Conservation (phyloP, 768 basidiomycete genomes). For the Pisolithus orientalis region DNA sequence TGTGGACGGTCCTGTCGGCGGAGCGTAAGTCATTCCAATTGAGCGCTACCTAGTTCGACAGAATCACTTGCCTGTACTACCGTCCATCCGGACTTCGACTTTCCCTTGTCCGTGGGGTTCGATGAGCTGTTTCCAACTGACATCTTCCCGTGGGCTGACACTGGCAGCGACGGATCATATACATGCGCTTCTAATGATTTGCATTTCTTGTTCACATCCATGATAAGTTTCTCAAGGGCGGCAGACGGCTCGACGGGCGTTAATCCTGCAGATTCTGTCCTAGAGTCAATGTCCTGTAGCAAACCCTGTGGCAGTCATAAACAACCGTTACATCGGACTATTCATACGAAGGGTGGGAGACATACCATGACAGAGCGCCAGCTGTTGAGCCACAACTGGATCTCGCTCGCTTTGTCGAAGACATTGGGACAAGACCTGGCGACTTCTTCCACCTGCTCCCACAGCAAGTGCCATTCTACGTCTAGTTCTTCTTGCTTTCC, state of each 20-base stretch:
- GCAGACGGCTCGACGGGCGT: neutral
- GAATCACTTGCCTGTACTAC: neutral
- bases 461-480: neutral
- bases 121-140: neutral
- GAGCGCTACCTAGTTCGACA: neutral
- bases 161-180: neutral
- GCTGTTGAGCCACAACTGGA: neutral
- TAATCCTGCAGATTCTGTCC: neutral
- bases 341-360: no score
- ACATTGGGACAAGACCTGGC: neutral
- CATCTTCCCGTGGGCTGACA: neutral
- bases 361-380: neutral
- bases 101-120: neutral
- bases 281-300: neutral
- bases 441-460: neutral
- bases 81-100: neutral
- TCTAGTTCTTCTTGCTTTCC: neutral
- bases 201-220: neutral
- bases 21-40: neutral
- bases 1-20: neutral
- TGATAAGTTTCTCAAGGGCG: neutral
- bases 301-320: neutral
- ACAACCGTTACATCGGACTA: neutral
- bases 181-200: neutral
- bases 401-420: no score